Evolutionary conservation across 208 protist species (phyloP).

Genomic region (Leishmania gerbilli): DNA sequence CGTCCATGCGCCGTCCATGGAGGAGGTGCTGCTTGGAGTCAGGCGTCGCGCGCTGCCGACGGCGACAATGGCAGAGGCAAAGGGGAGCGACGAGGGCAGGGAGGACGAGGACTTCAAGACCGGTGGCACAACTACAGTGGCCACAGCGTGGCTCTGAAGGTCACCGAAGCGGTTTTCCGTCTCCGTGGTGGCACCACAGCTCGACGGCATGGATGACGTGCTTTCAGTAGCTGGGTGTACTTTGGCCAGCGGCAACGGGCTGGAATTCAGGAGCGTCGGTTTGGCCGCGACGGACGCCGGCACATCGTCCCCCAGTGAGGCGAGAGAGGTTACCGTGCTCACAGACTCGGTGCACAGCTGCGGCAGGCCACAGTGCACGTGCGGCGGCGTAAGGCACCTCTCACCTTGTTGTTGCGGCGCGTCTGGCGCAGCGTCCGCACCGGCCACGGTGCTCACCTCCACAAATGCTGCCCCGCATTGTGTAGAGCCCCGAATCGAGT

Average conservation of each 20-base stretch:
- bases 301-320: background rate
- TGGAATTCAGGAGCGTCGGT: background rate
- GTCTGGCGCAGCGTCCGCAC: background rate
- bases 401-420: background rate
- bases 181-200: conserved; percentile 6
- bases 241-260: background rate
- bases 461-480: background rate
- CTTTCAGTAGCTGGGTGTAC: background rate
- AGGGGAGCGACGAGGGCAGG: background rate
- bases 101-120: background rate
- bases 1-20: background rate
- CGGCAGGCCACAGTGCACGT: background rate
- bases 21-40: background rate
- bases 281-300: background rate
- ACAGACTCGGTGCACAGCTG: background rate
- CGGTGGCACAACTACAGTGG: background rate
- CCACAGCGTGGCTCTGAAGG: background rate
- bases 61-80: background rate
- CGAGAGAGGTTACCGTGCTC: background rate
- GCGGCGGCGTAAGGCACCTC: no score
- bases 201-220: conserved; percentile 6
- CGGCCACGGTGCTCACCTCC: background rate
- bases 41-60: background rate
- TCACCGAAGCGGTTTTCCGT: background rate
- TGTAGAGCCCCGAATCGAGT: background rate